phyloP scores from a whole-genome alignment of 2,329 filamentous ascomycete genomes.

The Bimuria novae-zelandiae region DNA sequence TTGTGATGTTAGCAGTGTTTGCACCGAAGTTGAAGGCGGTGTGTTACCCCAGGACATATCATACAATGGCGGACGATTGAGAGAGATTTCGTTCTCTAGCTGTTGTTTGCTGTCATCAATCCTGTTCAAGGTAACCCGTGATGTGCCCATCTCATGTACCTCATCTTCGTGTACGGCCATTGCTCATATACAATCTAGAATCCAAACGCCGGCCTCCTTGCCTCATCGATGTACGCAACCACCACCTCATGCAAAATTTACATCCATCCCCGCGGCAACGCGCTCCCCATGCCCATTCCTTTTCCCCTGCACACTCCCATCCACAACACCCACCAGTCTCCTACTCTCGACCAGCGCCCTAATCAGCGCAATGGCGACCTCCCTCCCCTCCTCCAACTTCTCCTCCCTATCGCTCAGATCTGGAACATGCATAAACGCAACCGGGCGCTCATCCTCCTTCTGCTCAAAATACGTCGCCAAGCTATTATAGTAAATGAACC shows the following conservation, averaged over 20 bases:
- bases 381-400: constrained; percentile 30
- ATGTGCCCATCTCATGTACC: no score
- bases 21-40: no score
- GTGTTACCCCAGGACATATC: no score
- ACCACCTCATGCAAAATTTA: constrained; percentile 16
- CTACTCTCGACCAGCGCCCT: constrained; percentile 41
- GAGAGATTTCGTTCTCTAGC: constrained; percentile 2
- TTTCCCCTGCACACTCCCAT: constrained; percentile 3
- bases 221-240: no score
- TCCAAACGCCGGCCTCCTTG: no score
- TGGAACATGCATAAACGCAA: constrained; percentile 44
- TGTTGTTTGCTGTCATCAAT: neutral
- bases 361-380: constrained; percentile 39
- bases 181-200: no score
- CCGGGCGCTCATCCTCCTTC: constrained; percentile 30
- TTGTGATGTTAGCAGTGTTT: no score
- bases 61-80: no score
- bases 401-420: constrained; percentile 36
- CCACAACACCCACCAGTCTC: constrained; percentile 24
- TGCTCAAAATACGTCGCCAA: constrained; percentile 35
- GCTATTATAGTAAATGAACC: constrained; percentile 44
- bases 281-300: neutral
- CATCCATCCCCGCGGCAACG: constrained; percentile 16
- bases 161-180: no score
- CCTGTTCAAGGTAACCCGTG: no score